phyloP scores from a whole-genome alignment of 129 eudicot genomes.

The Artemisia tridentata region DNA sequence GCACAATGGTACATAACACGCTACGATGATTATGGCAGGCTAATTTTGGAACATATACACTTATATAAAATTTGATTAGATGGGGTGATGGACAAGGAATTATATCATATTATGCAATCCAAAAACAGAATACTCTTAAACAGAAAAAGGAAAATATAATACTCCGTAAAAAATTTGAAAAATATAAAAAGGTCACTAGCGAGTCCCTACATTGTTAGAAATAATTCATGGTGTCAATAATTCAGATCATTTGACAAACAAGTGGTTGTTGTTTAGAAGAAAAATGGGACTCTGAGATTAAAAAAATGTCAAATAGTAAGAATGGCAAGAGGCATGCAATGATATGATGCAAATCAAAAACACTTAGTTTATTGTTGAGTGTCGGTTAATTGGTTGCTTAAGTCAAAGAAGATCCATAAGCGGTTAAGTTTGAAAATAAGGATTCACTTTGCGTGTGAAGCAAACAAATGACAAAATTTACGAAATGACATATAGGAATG shows the following conservation, averaged over 20 bases:
- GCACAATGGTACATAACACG: neutral
- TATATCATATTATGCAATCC: neutral
- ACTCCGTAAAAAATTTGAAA: neutral
- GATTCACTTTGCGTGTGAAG: neutral
- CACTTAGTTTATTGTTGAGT: neutral
- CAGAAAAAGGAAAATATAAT: neutral
- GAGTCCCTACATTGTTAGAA: neutral
- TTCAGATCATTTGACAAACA: neutral
- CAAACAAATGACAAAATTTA: no score
- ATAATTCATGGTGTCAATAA: neutral
- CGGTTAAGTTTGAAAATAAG: neutral
- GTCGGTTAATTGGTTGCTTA: neutral
- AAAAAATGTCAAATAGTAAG: neutral
- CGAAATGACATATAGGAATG: neutral
- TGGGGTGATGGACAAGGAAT: neutral
- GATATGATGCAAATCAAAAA: neutral
- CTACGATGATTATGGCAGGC: neutral
- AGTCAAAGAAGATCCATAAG: slow-evolving; percentile 3
- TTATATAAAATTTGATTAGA: neutral
- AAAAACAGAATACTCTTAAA: neutral
- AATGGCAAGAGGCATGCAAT: slow-evolving; percentile 12
- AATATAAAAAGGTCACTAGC: neutral
- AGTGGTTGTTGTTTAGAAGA: neutral
- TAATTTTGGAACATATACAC: neutral
- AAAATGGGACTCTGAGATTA: neutral